These are phyloP conservation scores for Volutella citrinella DNA, from an alignment of 2,329 filamentous ascomycete species.

Conservation along the genomic window DNA sequence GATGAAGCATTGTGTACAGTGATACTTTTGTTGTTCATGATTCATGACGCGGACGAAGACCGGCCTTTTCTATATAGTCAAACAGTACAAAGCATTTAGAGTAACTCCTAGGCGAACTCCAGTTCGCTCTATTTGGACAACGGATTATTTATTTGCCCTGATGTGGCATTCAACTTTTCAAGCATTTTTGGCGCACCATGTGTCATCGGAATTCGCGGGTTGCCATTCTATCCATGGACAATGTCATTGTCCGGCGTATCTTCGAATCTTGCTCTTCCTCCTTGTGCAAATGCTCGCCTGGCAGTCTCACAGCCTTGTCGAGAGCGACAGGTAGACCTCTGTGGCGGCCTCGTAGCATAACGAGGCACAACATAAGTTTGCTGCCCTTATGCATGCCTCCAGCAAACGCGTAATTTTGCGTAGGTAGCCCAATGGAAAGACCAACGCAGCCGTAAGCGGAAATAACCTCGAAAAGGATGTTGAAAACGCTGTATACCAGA, in stretches of 20 bases:
- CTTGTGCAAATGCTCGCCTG: slow-evolving; percentile 28
- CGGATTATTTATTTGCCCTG: too few relatives aligned
- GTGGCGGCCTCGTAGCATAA: slow-evolving; percentile 56
- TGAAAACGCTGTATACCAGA: slow-evolving; percentile 55
- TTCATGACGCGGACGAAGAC: slow-evolving; percentile 7
- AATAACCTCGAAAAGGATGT: slow-evolving; percentile 57
- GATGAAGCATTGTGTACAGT: too few relatives aligned
- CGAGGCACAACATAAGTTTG: slow-evolving; percentile 56
- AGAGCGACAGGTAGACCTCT: slow-evolving; percentile 55
- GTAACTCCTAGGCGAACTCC: too few relatives aligned
- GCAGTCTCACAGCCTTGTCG: slow-evolving; percentile 50
- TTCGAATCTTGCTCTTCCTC: slow-evolving; percentile 31
- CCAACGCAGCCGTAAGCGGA: slow-evolving; percentile 62
- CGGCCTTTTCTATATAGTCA: too few relatives aligned
- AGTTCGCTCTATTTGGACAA: too few relatives aligned
- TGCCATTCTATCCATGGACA: slow-evolving; percentile 21
- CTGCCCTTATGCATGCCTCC: slow-evolving; percentile 52
- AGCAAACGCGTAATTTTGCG: slow-evolving; percentile 51
- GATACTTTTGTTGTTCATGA: too few relatives aligned
- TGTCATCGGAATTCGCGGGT: too few relatives aligned
- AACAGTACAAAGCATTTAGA: too few relatives aligned
- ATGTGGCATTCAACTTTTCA: too few relatives aligned
- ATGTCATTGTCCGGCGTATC: slow-evolving; percentile 27
- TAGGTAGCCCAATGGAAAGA: slow-evolving; percentile 54
- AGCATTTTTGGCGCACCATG: too few relatives aligned